phyloP scores from a whole-genome alignment of 2,329 filamentous ascomycete genomes.

The Daldinia sp. region DNA sequence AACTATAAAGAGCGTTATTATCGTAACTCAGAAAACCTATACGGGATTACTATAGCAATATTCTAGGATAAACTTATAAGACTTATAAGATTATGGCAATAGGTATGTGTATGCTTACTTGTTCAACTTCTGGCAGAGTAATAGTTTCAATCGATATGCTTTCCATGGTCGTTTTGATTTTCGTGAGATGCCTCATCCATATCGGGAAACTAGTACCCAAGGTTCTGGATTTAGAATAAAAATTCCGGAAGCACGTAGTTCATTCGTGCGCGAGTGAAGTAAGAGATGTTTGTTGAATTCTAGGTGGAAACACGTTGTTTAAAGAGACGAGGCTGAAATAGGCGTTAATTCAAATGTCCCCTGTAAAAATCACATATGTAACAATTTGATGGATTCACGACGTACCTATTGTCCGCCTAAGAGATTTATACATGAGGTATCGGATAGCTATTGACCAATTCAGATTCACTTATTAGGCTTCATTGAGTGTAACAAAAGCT shows the following conservation, averaged over 20 bases:
- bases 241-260: background rate
- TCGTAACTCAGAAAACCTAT: background rate
- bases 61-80: background rate
- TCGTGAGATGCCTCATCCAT: slow-evolving; percentile 37
- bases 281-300: background rate
- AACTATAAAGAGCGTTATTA: slow-evolving; percentile 46
- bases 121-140: slow-evolving; percentile 43
- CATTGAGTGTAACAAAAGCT: background rate
- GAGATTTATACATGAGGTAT: background rate
- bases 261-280: background rate
- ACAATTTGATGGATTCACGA: background rate
- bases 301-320: background rate
- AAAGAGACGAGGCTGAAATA: background rate
- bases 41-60: background rate
- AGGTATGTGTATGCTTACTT: too few species aligned
- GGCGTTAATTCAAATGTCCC: background rate
- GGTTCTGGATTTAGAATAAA: slow-evolving; percentile 2
- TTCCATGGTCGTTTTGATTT: slow-evolving; percentile 39
- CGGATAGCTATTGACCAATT: background rate
- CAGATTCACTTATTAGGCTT: background rate
- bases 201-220: slow-evolving; percentile 31
- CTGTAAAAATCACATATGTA: background rate
- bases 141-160: slow-evolving; percentile 36
- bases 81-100: background rate
- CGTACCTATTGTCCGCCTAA: background rate